Base-by-base conservation (phyloP, 139 green algal species). In the Volvox reticuliferus region DNA sequence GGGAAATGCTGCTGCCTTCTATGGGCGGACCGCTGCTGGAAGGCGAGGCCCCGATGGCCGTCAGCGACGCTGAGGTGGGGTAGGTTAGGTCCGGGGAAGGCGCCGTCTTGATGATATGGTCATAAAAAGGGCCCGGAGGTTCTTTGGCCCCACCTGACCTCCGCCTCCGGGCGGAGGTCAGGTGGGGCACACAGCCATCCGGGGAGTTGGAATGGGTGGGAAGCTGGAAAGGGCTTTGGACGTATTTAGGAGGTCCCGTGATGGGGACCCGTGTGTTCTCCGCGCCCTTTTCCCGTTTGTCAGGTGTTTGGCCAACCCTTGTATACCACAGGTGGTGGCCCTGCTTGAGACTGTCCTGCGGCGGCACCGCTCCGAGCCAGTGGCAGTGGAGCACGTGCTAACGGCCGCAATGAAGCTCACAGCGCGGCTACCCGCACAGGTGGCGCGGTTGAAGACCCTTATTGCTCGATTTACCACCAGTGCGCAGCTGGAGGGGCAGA, bases 341-440 rank as follows among this genome's bases (percentile, higher is more conserved):
- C 63, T 96, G 68, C 82, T 97, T 69, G 94, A 97, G 92, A 61
- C 32, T 33, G 63, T 94, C 22, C 89, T 97, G 80, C 91, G 79
- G n/a, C 73, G 88, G 87, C 63, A 78, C 28, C 63, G 36, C 22
- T 75, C 80, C 32, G 93, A 89, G 33, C 50, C 77, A 2, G 80
- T 37, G 76, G 32, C 37, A 26, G 69, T 68, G 17, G 97, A 98
- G 94, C 97, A 97, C 81, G 92, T 92, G n/a, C 91, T 99, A 24
- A 98, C 96, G 0, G 95, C 98, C 1, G 94, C 98, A 61, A 95
- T 96, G 87, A 99, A 99, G 96, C 95, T 99, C 65, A 95, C 94
- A 1, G 93, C 95, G 9, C 93, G 97, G 6, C 93, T 97, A 50
- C 93, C 96, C 0, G 80, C 79, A 17, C 93, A 97, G 93, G 83